Conservation (phyloP, 257 asterid genomes). For the Avicennia marina region DNA sequence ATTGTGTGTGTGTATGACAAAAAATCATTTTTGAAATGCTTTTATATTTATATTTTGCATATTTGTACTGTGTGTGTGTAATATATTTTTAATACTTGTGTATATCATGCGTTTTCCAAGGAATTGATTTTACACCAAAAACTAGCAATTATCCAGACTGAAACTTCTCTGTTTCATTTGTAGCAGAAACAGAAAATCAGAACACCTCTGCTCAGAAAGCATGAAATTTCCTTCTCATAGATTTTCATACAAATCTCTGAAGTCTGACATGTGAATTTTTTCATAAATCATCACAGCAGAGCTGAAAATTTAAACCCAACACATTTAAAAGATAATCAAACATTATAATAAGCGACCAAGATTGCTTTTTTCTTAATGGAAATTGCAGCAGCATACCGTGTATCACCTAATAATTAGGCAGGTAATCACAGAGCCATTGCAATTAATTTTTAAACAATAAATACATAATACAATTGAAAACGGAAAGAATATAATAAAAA, state of each 20-base stretch:
- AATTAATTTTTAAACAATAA: background rate
- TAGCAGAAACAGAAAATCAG: background rate
- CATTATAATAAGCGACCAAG: background rate
- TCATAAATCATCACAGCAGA: slow-evolving; percentile 55
- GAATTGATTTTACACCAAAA: too few relatives aligned
- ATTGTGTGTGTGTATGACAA: too few relatives aligned
- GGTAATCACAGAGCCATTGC: slow-evolving; percentile 34
- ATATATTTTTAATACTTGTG: too few relatives aligned
- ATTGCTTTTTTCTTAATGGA: background rate
- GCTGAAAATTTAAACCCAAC: background rate
- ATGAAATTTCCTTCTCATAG: slow-evolving; percentile 49
- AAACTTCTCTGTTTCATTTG: too few relatives aligned
- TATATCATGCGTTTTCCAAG: too few relatives aligned
- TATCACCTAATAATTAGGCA: slow-evolving; percentile 36
- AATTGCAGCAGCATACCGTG: slow-evolving; percentile 44
- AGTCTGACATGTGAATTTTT: slow-evolving; percentile 69
- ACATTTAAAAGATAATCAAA: background rate
- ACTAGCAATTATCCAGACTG: too few relatives aligned
- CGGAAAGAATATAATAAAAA: too few relatives aligned
- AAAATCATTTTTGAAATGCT: too few relatives aligned
- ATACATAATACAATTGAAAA: background rate
- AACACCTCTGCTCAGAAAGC: slow-evolving; percentile 38
- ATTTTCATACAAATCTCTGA: slow-evolving; percentile 52
- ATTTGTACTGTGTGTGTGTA: too few relatives aligned
- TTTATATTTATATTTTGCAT: too few relatives aligned